Conservation (phyloP, 371 early-diverging fungal genomes). For the Mucor saturninus region DNA sequence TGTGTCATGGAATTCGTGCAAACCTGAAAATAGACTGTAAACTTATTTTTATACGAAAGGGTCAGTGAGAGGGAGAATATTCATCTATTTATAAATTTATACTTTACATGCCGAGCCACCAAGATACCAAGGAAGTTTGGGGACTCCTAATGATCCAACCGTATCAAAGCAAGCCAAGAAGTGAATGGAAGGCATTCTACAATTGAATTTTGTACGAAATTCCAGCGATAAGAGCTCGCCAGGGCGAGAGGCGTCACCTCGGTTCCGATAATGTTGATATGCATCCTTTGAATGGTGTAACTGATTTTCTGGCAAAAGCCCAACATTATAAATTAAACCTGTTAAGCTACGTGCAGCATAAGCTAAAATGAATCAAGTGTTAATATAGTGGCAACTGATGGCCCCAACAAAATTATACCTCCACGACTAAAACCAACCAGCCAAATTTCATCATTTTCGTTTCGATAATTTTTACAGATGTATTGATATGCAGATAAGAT, state of each 20-base stretch:
- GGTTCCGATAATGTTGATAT: conserved; percentile 32
- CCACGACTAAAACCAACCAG: conserved; percentile 45
- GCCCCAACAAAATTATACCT: conserved; percentile 22
- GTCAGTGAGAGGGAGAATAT: not conserved
- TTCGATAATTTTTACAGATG: conserved; percentile 28
- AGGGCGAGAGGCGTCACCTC: conserved; percentile 14
- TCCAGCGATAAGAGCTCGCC: conserved; percentile 4
- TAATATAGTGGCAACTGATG: too few relatives aligned
- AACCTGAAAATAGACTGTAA: conserved; percentile 32
- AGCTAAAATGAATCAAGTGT: conserved; percentile 16
- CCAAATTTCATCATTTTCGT: conserved; percentile 42
- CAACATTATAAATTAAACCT: conserved; percentile 49
- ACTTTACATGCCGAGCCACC: conserved; percentile 42
- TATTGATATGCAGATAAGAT: conserved; percentile 38
- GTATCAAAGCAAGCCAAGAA: conserved; percentile 51
- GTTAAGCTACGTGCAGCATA: conserved; percentile 45
- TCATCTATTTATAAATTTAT: not conserved
- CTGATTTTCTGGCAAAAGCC: conserved; percentile 30
- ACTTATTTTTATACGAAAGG: conserved; percentile 18
- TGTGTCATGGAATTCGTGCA: conserved; percentile 42
- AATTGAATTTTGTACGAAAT: conserved; percentile 30
- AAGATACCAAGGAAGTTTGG: conserved; percentile 43
- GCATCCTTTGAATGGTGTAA: conserved; percentile 23
- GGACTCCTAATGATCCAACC: conserved; percentile 44
- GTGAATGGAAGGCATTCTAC: conserved; percentile 31